Conservation (phyloP, 2,329 filamentous ascomycete species). For the Alternaria tenuissima region DNA sequence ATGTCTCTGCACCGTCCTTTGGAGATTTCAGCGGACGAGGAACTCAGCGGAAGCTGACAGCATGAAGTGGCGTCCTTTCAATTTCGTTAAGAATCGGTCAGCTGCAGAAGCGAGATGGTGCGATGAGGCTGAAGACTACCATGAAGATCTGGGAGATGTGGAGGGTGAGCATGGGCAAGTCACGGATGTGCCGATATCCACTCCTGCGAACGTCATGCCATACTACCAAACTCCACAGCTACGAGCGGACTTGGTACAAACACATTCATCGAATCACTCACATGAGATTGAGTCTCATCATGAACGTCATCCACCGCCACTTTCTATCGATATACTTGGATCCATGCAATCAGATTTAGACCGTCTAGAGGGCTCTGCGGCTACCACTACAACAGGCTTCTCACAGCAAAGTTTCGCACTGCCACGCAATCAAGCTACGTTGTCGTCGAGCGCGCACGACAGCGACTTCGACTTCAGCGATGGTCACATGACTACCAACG, state of each 20-base stretch:
- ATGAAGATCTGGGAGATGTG: conserved; percentile 17
- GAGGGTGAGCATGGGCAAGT: conserved; percentile 1
- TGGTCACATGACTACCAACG: conserved; percentile 50
- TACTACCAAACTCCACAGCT: conserved; percentile 25
- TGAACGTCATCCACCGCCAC: conserved; percentile 27
- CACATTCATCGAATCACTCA: conserved; percentile 15
- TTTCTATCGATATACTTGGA: conserved; percentile 37
- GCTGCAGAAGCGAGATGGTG: conserved; percentile 22
- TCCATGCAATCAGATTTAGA: conserved; percentile 36
- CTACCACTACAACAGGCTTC: conserved; percentile 34
- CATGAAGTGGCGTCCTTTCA: conserved; percentile 48
- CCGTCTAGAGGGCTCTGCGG: conserved; percentile 28
- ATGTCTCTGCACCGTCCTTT: conserved; percentile 49
- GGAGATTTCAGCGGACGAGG: conserved; percentile 48
- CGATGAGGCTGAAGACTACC: conserved; percentile 20
- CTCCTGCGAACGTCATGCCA: conserved; percentile 12
- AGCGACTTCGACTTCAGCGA: conserved; percentile 53
- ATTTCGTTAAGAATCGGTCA: conserved; percentile 22
- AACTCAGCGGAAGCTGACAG: conserved; percentile 36
- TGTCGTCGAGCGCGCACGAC: conserved; percentile 29
- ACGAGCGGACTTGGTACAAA: conserved; percentile 23
- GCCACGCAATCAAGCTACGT: conserved; percentile 31
- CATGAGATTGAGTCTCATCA: conserved; percentile 27
- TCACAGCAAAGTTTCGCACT: conserved; percentile 37
- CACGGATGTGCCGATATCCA: conserved; percentile 3